Conservation (phyloP, 163 green algal species). For the Chloromonas sp. region DNA sequence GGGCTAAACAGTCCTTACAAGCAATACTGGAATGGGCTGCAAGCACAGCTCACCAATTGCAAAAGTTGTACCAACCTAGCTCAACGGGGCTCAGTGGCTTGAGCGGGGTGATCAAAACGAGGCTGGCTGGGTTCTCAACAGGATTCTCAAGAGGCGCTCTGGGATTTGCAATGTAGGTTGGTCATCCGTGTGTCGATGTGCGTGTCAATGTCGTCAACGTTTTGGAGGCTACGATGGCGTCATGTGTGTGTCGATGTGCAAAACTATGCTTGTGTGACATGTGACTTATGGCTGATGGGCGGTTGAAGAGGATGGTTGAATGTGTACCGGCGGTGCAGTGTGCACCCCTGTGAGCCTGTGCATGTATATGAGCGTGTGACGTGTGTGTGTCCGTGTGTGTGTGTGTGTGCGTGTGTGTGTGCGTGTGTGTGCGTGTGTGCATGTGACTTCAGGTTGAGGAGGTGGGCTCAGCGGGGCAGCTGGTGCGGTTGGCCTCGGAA, state of each 20-base stretch:
- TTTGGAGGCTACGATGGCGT: too few species aligned
- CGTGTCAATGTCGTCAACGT: not conserved
- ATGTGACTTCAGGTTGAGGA: constrained; percentile 14
- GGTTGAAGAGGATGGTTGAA: not conserved
- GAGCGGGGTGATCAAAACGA: not conserved
- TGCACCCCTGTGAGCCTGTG: not conserved
- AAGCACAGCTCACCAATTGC: not conserved
- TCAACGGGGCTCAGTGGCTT: not conserved
- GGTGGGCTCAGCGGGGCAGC: constrained; percentile 12
- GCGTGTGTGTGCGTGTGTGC: not conserved
- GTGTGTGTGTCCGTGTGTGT: not conserved
- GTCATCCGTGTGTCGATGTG: not conserved
- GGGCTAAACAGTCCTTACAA: not conserved
- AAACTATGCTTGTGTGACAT: too few species aligned
- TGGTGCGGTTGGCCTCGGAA: constrained; percentile 15
- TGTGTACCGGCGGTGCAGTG: not conserved
- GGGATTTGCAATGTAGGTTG: too few species aligned
- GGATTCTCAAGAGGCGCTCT: too few species aligned
- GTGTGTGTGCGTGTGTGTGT: not conserved
- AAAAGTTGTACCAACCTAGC: not conserved
- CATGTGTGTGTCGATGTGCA: too few species aligned
- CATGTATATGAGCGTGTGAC: not conserved
- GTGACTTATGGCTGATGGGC: too few species aligned
- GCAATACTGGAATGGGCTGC: not conserved
- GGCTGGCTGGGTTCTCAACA: too few species aligned